Evolutionary conservation across 495 filamentous ascomycete genomes (phyloP), one percentile per base, ranked within the genome.

Genomic region (Penicillium arizonense): DNA sequence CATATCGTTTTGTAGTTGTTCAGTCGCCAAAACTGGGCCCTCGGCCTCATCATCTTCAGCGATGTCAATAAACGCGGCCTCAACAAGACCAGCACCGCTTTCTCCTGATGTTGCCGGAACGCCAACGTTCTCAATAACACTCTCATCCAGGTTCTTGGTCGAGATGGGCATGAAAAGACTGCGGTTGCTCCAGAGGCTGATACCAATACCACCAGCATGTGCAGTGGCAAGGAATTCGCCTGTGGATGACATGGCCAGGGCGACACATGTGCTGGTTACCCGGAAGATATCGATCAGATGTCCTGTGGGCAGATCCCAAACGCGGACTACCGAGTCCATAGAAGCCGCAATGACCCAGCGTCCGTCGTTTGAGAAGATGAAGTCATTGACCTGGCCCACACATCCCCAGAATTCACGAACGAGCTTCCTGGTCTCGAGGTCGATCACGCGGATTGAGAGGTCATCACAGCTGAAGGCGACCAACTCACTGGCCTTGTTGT

Each of bases 281-380:
- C 83, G 82, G 67, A 97, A 86, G 4, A 88, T 87, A 65, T 97
- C 94, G 59, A 97, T 91, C 11, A 97, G 78, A 72, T 97, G 94
- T 4, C 90, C 90, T 0, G 94, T 97, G 10, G 94, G 92, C 23
- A 99, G 73, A 72, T 99, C 94, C 93, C 94, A 99, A 2, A 97
- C 82, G 42, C 94, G 82, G 33, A 99, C 74, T 37, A 88, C 72
- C 11, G 82, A 85, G 69, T 97, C 92, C 67, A 87, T 85, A 5
- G 89, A 90, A 10, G 91, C 87, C 14, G 91, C 90, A 48, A 97
- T 79, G 57, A 99, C 86, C 95, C 94, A 97, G 35, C 91, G 79
- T 21, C 91, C 94, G 68, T 97, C 91, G 55, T 86, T 87, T 12
- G 94, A 97, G 70, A 97, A 97, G 53, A 83, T 85, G 59, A 93